A percentile compares a stretch with the other conserved stretches of the same genome.
phyloP scores from a whole-genome alignment of 345 rosid genomes.

The Murraya koenigii region DNA sequence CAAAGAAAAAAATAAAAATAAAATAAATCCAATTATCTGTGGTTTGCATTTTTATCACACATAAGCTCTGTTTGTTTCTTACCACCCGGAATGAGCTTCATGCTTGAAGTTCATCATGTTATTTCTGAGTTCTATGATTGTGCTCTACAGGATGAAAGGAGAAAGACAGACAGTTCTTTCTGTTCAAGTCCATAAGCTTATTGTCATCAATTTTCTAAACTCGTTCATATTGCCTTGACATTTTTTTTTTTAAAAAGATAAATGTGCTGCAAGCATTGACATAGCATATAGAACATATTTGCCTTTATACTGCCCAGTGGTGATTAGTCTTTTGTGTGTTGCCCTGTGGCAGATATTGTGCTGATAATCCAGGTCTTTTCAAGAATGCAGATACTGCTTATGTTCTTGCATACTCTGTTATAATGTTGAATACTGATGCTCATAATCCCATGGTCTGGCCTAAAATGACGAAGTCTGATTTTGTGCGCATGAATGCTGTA shows the following conservation, averaged over 20 bases:
- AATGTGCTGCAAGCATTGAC: neutral
- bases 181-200: neutral
- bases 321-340: conserved; percentile 23
- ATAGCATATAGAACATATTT: neutral
- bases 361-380: conserved; percentile 91
- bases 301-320: conserved; percentile 8
- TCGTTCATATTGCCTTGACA: neutral
- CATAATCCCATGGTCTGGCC: conserved; percentile 97
- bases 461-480: conserved; percentile 95
- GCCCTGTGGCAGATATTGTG: conserved; percentile 74
- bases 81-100: too few species aligned
- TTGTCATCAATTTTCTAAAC: neutral
- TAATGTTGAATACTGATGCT: conserved; percentile 95
- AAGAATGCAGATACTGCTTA: conserved; percentile 98
- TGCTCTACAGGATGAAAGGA: neutral
- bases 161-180: neutral
- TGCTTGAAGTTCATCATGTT: neutral
- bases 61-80: too few species aligned
- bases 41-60: neutral
- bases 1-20: neutral
- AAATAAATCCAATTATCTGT: neutral
- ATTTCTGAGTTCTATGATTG: neutral
- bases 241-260: neutral
- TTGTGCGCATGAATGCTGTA: conserved; percentile 76
- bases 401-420: conserved; percentile 99